Evolutionary conservation across 805 yeast genomes (phyloP), one percentile per base, ranked within the genome.

Genomic region (Blastobotrys mokoenaii): DNA sequence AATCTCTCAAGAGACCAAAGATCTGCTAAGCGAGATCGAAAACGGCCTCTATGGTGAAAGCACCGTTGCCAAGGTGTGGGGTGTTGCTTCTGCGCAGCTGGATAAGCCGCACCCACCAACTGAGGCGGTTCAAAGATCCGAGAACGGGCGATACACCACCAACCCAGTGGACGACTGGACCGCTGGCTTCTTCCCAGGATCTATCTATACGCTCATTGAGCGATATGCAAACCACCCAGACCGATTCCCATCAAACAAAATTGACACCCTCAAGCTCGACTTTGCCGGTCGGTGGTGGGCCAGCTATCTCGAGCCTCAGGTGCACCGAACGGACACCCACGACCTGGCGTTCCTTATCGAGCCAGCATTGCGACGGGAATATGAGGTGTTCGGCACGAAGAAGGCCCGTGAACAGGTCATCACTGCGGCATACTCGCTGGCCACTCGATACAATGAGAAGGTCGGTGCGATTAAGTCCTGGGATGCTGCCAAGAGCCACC

Each of bases 301-400:
- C 10, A 33, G 32, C 7, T 29, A 31, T 14, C 18, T 51, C 8
- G 36, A 40, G 17, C 39, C 47, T 17, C 53, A 51, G 16, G 40
- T 47, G 43, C 35, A 15, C 4, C 55, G 57, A 31, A 53, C 59
- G 9, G 56, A 53, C 37, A 61, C 62, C 17, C 66, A 62, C 45
- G 66, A 62, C 44, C 46, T 62, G 29, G 64, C 62, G 1, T 60
- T 62, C 45, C 47, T 60, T 39, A 53, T 62, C 17, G 43, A 50
- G 44, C 63, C 65, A 3, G 44, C 64, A 1, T 54, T 56, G 25
- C 38, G 47, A 33, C 53, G 65, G 40, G 60, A 59, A 37, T 57
- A 54, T 36, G 47, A 53, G 42, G 40, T 56, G 15, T 46, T 43
- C 16, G 49, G 51, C 22, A 49, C 50, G 41, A 32, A 35, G 18